Base-by-base conservation (phyloP, 805 yeast species). In the Schwanniomyces polymorphus region DNA sequence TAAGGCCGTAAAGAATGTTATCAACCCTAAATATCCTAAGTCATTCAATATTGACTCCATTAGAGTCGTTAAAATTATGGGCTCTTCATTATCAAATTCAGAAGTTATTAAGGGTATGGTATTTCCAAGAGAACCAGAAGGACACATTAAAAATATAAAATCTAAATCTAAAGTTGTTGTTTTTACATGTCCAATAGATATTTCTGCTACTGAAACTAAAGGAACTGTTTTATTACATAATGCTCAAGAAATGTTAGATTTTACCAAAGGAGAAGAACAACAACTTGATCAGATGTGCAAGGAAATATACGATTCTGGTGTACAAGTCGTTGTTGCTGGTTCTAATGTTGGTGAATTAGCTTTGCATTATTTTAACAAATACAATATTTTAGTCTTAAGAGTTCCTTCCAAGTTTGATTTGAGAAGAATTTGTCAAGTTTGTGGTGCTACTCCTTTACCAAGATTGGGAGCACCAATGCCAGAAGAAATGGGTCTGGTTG, bases 81-180 rank as follows among this genome's bases (percentile, higher is more conserved):
- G 99, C 51, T 78, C 95, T 14, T 78, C 91, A 44, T 75, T 94
- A 56, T 70, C 74, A 31, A 77, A 78, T 57, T 86, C 96, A 10
- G 79, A 79, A 59, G 98, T 94, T 44, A 76, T 94, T 53, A 89
- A 88, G 70, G 99, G 99, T 57, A 94, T 94, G 99, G 97, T 94
- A 33, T 92, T 94, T 79, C 96, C 96, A 56, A 82, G 95, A 59
- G 96, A 91, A 67, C 97, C 98, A n/a, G 98, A 92, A 67, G 95
- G 97, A 12, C 84, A 82, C 55, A 70, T 91, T 42, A 90, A 89
- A 64, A 79, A 84, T 51, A 72, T 86, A 47, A 64, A 59, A 8
- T 40, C 47, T 17, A 82, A 78, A 57, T 82, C 95, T 14, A 91
- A 89, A 65, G 98, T 94, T 40, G 99, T 88, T 8, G 91, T 91